Conservation (phyloP, 768 basidiomycete genomes). For the Mycena pura region DNA sequence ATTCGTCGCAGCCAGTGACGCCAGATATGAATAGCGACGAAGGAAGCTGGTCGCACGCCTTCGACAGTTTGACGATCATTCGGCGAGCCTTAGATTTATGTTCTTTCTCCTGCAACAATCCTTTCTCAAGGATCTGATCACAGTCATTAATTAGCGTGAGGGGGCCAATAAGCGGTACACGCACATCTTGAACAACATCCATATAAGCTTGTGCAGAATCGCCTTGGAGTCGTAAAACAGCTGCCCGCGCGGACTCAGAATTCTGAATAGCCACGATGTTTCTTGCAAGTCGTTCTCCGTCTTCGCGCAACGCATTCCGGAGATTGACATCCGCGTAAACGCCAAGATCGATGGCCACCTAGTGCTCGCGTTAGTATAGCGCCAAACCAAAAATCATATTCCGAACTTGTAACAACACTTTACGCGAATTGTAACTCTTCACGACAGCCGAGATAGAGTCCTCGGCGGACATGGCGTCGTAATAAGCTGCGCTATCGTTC, state of each 20-base stretch:
- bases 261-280: constrained; percentile 21
- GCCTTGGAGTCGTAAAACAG: not conserved
- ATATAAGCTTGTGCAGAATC: not conserved
- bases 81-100: not conserved
- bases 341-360: not conserved
- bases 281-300: constrained; percentile 25
- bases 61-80: not conserved
- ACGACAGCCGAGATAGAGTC: not conserved
- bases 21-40: constrained; percentile 3
- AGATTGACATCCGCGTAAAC: constrained; percentile 21
- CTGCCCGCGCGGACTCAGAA: constrained; percentile 19
- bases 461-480: not conserved
- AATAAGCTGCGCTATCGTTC: too few relatives aligned
- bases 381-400: not conserved
- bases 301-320: constrained; percentile 25
- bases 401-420: not conserved
- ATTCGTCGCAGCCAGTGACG: not conserved
- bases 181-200: constrained; percentile 3
- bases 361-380: too few relatives aligned
- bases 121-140: not conserved
- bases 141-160: not conserved
- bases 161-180: not conserved
- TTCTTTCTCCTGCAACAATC: not conserved
- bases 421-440: not conserved
- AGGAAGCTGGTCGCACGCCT: constrained; percentile 5